Conservation (phyloP, 75 land plant species). For the Selaginella tamariscina region DNA sequence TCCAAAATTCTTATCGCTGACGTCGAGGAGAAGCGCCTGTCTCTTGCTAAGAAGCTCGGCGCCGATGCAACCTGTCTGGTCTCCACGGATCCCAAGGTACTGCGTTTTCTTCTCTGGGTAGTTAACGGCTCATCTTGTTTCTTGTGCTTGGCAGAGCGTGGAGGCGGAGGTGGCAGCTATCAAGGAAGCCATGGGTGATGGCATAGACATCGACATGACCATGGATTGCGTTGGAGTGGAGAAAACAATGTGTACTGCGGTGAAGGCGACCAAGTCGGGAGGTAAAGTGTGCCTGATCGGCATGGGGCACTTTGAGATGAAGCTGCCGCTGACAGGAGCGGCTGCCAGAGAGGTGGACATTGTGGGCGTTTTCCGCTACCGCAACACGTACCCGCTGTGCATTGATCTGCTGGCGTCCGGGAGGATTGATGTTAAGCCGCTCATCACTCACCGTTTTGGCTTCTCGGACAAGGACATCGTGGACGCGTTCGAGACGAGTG, state of each 20-base stretch:
- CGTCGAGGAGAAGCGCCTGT: constrained; percentile 18
- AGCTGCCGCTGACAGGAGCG: constrained; percentile 30
- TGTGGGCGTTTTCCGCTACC: constrained; percentile 32
- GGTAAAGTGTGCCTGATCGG: constrained; percentile 37
- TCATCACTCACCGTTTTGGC: constrained; percentile 38
- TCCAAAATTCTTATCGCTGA: constrained; percentile 20
- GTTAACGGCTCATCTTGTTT: too few relatives aligned
- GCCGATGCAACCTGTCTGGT: constrained; percentile 21
- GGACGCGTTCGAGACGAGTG: constrained; percentile 27
- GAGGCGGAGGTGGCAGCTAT: constrained; percentile 20
- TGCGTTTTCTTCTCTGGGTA: too few relatives aligned
- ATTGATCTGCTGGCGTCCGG: constrained; percentile 28
- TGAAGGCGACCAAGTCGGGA: constrained; percentile 34
- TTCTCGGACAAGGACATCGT: constrained; percentile 26
- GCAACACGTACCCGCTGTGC: constrained; percentile 36
- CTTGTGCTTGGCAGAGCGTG: constrained; percentile 17
- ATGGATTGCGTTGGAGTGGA: constrained; percentile 32
- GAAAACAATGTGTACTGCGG: constrained; percentile 30
- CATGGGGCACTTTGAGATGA: constrained; percentile 33
- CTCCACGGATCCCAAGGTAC: constrained; percentile 16
- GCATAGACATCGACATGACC: constrained; percentile 26
- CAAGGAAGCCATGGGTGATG: constrained; percentile 20
- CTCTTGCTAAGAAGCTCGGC: constrained; percentile 20
- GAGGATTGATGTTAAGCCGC: constrained; percentile 29
- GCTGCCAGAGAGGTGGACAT: constrained; percentile 36